Evolutionary conservation across 768 basidiomycete species (phyloP).

Genomic region (Amanita pallidorosea): DNA sequence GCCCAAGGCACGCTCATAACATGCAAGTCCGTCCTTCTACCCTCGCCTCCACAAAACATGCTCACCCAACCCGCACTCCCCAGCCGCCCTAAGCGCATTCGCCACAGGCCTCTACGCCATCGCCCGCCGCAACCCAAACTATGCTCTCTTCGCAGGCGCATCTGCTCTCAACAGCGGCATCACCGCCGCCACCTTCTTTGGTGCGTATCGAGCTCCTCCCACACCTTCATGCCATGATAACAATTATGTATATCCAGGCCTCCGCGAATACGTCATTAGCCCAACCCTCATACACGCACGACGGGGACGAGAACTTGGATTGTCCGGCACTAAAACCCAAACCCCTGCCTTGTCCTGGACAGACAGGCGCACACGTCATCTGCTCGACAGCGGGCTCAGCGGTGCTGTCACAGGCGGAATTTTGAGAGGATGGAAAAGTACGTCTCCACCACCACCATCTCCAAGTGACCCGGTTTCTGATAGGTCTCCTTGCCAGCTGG

Average conservation of each 20-base stretch:
- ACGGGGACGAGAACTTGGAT: constrained; percentile 9
- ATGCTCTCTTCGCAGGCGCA: constrained; percentile 37
- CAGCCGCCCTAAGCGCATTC: constrained; percentile 52
- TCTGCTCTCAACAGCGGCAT: constrained; percentile 66
- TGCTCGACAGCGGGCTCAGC: constrained; percentile 66
- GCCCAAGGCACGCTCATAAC: constrained; percentile 49
- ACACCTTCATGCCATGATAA: neutral
- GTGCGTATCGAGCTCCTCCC: constrained; percentile 30
- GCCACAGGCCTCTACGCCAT: constrained; percentile 33
- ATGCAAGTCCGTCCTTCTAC: constrained; percentile 67
- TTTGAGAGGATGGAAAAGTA: constrained; percentile 46
- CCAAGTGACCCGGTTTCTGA: neutral
- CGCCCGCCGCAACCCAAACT: constrained; percentile 34
- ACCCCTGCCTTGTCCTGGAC: constrained; percentile 26
- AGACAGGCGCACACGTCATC: constrained; percentile 45
- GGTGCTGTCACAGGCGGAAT: constrained; percentile 60
- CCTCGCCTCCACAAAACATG: constrained; percentile 16
- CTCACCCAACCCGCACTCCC: constrained; percentile 5
- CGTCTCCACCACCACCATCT: constrained; percentile 14
- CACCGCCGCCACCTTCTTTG: constrained; percentile 68
- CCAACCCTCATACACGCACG: constrained; percentile 46
- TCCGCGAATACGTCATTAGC: constrained; percentile 67
- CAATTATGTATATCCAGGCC: constrained; percentile 27
- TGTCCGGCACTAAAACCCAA: no score
- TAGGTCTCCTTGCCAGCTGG: constrained; percentile 40